These are phyloP conservation scores for Aureobasidium subglaciale DNA, from an alignment of 2,329 filamentous ascomycete species.

Conservation along the genomic window DNA sequence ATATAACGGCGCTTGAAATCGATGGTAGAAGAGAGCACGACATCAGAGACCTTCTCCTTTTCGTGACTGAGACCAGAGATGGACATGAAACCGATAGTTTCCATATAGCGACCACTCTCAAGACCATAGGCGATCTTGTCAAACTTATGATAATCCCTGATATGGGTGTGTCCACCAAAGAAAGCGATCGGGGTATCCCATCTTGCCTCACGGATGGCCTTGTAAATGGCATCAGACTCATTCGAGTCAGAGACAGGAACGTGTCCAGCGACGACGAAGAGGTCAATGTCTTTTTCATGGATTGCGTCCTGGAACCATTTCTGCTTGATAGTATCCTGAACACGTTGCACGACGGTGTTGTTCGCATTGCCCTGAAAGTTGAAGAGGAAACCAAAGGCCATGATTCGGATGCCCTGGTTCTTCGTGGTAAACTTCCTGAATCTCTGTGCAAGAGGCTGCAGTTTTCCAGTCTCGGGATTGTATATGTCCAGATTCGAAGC, in stretches of 20 bases:
- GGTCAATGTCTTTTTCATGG: conserved; percentile 67
- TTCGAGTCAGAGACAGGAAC: conserved; percentile 67
- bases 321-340: conserved; percentile 73
- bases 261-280: conserved; percentile 83
- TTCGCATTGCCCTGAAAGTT: conserved; percentile 87
- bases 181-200: conserved; percentile 83
- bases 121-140: conserved; percentile 72
- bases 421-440: conserved; percentile 89
- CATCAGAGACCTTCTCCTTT: conserved; percentile 24
- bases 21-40: conserved; percentile 21
- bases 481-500: conserved; percentile 90
- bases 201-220: conserved; percentile 66
- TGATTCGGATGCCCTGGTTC: conserved; percentile 73
- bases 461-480: conserved; percentile 61
- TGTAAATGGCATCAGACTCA: conserved; percentile 72
- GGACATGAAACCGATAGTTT: conserved; percentile 91
- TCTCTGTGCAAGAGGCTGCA: conserved; percentile 68
- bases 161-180: conserved; percentile 85
- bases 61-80: conserved; percentile 56
- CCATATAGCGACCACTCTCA: conserved; percentile 85
- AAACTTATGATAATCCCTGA: conserved; percentile 74
- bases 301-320: conserved; percentile 85
- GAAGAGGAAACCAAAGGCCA: conserved; percentile 92
- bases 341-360: conserved; percentile 76
- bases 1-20: conserved; percentile 76